A percentile compares a stretch with the other conserved stretches of the same genome.
phyloP scores from a whole-genome alignment of 768 basidiomycete genomes.

The Lentinus brumalis region DNA sequence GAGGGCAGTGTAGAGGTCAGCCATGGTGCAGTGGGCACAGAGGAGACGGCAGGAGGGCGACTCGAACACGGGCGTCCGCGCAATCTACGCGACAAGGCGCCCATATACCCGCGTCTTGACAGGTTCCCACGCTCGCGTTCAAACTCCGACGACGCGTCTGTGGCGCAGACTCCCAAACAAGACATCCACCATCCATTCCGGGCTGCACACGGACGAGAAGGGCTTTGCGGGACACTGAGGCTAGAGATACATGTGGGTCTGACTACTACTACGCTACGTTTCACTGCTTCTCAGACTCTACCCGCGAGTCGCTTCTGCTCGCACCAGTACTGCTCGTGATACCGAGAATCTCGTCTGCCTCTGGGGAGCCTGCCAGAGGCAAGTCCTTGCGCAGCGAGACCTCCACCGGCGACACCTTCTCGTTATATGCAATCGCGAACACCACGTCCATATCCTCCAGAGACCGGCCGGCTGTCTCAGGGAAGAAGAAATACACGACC shows the following conservation, averaged over 20 bases:
- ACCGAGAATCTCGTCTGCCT: constrained; percentile 38
- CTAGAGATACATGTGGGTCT: not conserved
- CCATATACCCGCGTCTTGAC: constrained; percentile 1
- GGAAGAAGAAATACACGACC: constrained; percentile 61
- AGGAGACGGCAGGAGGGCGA: constrained; percentile 22
- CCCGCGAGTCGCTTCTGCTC: not conserved
- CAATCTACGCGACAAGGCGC: constrained; percentile 4
- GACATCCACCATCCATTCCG: not conserved
- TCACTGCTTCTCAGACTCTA: not conserved
- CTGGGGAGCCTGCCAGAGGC: constrained; percentile 35
- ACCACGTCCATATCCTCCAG: constrained; percentile 47
- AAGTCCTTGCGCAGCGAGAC: constrained; percentile 37
- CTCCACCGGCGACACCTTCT: constrained; percentile 36
- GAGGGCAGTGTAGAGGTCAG: constrained; percentile 62
- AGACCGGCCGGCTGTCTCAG: constrained; percentile 60
- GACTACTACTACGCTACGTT: not conserved
- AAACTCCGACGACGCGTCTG: constrained; percentile 12
- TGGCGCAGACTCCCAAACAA: not conserved
- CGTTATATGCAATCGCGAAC: constrained; percentile 36
- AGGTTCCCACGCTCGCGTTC: constrained; percentile 15
- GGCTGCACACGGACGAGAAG: no score
- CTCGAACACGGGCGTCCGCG: constrained; percentile 16
- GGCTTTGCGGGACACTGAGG: not conserved
- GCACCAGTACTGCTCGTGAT: constrained; percentile 23
- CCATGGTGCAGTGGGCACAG: constrained; percentile 41